Conservation (phyloP, 208 protist genomes). For the Acanthamoeba healyi region DNA sequence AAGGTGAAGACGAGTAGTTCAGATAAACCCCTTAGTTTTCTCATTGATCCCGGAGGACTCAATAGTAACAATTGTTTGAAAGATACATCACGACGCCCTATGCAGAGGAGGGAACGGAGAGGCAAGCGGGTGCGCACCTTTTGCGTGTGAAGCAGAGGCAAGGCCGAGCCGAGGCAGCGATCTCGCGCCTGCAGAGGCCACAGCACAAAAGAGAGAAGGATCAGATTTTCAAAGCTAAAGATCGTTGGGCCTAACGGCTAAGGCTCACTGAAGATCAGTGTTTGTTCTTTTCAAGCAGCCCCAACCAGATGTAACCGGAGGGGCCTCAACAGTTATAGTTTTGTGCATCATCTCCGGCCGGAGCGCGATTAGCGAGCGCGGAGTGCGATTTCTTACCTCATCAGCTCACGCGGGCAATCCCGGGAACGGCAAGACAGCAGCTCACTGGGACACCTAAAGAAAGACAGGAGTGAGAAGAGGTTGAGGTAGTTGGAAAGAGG, state of each 20-base stretch:
- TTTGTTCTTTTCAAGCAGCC: background rate
- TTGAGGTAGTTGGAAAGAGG: background rate
- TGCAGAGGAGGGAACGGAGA: background rate
- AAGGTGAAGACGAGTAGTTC: background rate
- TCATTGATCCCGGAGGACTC: conserved; percentile 40
- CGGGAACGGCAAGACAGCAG: too few species aligned
- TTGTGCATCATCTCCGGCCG: background rate
- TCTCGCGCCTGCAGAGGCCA: too few species aligned
- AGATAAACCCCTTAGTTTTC: conserved; percentile 63
- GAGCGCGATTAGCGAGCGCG: background rate
- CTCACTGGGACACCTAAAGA: background rate
- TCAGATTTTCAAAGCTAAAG: too few species aligned
- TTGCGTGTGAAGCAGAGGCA: too few species aligned
- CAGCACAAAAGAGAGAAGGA: too few species aligned
- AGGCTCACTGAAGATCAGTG: background rate
- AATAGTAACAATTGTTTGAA: conserved; percentile 42
- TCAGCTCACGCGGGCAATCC: too few species aligned
- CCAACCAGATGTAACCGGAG: background rate
- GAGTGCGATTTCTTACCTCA: too few species aligned
- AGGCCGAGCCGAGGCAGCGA: too few species aligned
- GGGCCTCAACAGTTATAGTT: conserved; percentile 43
- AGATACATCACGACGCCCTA: conserved; percentile 18
- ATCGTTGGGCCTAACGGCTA: background rate
- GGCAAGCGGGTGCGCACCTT: background rate
- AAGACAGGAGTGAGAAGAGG: background rate